phyloP scores from a whole-genome alignment of 1,284 basidiomycete genomes.

The Ganoderma leucocontextum region DNA sequence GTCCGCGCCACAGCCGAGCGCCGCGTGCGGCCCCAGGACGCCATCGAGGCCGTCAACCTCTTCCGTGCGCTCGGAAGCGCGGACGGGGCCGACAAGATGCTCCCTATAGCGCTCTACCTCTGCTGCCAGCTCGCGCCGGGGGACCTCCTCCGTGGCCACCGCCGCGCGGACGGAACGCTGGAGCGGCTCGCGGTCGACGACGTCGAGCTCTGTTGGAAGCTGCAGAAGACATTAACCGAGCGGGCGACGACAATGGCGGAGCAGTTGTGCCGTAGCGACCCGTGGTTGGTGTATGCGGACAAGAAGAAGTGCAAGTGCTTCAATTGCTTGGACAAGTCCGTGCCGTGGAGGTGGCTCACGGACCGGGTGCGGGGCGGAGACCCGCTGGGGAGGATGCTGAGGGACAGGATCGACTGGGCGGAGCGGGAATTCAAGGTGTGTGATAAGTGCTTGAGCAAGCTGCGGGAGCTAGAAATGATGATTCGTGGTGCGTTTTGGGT shows the following conservation, averaged over 20 bases:
- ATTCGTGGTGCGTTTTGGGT: background rate
- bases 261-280: background rate
- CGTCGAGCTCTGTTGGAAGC: conserved; percentile 8
- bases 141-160: conserved; percentile 6
- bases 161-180: conserved; percentile 3
- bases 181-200: conserved; percentile 13
- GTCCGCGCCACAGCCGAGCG: background rate
- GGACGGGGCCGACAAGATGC: background rate
- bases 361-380: background rate
- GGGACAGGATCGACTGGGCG: background rate
- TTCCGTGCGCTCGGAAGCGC: background rate
- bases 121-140: background rate
- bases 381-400: background rate
- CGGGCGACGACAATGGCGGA: background rate
- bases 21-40: conserved; percentile 6
- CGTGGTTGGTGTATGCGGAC: background rate
- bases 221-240: background rate
- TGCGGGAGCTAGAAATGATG: background rate
- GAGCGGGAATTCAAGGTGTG: background rate
- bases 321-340: background rate
- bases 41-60: conserved; percentile 10
- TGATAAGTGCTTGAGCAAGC: background rate
- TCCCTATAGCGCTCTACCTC: conserved; percentile 14
- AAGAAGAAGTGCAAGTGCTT: conserved; percentile 1
- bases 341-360: background rate